A percentile compares a stretch with the other conserved stretches of the same genome.
Evolutionary conservation across 768 basidiomycete species (phyloP).

Genomic region (Lactifluus subvellereus): DNA sequence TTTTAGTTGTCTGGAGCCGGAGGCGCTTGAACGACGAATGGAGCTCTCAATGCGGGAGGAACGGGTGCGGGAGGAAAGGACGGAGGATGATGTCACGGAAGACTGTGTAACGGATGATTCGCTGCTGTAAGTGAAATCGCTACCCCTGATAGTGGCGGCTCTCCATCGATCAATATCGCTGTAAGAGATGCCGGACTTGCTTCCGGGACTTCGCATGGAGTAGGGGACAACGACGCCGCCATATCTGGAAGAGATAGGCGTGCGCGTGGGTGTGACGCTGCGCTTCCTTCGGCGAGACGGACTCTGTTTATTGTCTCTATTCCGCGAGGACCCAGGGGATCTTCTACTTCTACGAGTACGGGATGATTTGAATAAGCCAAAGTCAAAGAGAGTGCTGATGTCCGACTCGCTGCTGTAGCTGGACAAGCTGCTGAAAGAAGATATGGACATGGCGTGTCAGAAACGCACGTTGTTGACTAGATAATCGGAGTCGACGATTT

Average conservation of each 20-base stretch:
- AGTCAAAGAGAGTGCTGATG: constrained; percentile 13
- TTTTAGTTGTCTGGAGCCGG: not conserved
- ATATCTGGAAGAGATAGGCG: constrained; percentile 5
- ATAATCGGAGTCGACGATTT: not conserved
- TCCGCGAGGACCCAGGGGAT: not conserved
- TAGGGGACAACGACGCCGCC: constrained; percentile 11
- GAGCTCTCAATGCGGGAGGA: constrained; percentile 7
- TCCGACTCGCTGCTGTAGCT: constrained; percentile 24
- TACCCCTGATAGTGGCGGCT: constrained; percentile 2
- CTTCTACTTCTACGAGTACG: constrained; percentile 1
- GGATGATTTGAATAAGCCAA: constrained; percentile 11
- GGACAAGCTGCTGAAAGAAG: constrained; percentile 23
- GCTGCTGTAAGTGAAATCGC: constrained; percentile 20
- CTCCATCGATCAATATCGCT: constrained; percentile 21
- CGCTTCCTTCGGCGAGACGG: constrained; percentile 11
- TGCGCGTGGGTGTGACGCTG: constrained; percentile 18
- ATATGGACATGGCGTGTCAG: constrained; percentile 15
- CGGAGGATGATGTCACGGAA: constrained; percentile 13
- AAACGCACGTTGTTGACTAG: constrained; percentile 13
- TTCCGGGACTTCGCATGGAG: constrained; percentile 8
- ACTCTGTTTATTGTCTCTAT: not conserved
- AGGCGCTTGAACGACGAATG: not conserved
- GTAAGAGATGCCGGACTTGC: constrained; percentile 16
- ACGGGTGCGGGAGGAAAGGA: constrained; percentile 10
- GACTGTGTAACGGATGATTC: constrained; percentile 19